Conservation (phyloP, 1,284 basidiomycete species). For the Polyporus tsugae region DNA sequence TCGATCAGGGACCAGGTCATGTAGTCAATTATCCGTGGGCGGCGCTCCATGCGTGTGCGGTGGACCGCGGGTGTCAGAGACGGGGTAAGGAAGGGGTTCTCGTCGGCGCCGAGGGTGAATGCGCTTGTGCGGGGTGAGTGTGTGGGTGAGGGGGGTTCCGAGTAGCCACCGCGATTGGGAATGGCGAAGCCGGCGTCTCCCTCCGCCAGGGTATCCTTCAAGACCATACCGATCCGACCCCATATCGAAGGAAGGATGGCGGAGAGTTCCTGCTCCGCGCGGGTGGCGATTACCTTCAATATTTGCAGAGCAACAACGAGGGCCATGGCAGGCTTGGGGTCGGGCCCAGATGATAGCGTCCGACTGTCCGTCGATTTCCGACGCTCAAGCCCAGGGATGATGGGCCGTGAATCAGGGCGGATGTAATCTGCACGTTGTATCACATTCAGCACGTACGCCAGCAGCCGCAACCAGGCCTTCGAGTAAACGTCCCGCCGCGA, state of each 20-base stretch:
- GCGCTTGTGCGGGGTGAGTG: constrained; percentile 50
- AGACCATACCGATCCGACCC: constrained; percentile 59
- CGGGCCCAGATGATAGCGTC: constrained; percentile 29
- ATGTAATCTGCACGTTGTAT: constrained; percentile 45
- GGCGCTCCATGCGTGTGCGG: constrained; percentile 37
- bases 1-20: constrained; percentile 79
- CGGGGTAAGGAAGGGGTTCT: constrained; percentile 40
- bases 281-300: constrained; percentile 73
- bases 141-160: constrained; percentile 54
- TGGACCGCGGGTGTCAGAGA: constrained; percentile 33
- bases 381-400: constrained; percentile 40
- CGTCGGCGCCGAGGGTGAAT: constrained; percentile 33
- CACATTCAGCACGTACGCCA: constrained; percentile 64
- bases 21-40: constrained; percentile 74
- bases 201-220: constrained; percentile 59
- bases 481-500: constrained; percentile 54
- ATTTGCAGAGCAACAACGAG: constrained; percentile 70
- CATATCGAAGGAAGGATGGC: constrained; percentile 63
- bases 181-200: constrained; percentile 67
- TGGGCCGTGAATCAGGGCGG: constrained; percentile 32
- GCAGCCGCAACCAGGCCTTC: constrained; percentile 70
- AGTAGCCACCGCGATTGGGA: constrained; percentile 44
- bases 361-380: constrained; percentile 55
- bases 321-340: constrained; percentile 50
- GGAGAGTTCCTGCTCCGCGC: constrained; percentile 69